phyloP scores from a whole-genome alignment of 345 rosid species.

The Erysimum cheiranthoides region DNA sequence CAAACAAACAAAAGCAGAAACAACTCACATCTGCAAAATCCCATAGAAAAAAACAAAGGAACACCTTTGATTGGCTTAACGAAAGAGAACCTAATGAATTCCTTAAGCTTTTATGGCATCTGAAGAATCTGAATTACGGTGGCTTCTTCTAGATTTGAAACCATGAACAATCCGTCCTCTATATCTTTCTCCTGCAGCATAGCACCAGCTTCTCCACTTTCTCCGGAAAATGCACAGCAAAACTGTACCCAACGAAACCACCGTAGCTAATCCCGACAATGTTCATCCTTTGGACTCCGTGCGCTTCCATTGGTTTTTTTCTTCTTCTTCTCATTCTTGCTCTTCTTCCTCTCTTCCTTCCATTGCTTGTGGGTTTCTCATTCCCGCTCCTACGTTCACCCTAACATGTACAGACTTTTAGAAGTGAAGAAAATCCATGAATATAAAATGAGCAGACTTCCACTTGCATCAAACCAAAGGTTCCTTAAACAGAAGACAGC shows the following conservation, averaged over 20 bases:
- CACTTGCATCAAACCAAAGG: no score
- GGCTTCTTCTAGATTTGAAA: conserved; percentile 70
- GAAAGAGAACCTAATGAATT: conserved; percentile 63
- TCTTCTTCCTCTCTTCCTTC: no score
- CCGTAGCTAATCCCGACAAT: conserved; percentile 85
- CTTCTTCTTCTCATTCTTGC: no score
- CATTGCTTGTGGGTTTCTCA: no score
- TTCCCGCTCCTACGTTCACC: no score
- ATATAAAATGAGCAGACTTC: no score
- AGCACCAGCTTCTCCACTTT: conserved; percentile 65
- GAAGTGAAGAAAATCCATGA: no score
- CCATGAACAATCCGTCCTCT: conserved; percentile 65
- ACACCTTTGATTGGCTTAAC: conserved; percentile 56
- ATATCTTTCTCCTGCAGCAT: conserved; percentile 79
- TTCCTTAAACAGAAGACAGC: no score
- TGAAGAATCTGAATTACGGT: conserved; percentile 65
- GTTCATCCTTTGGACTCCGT: conserved; percentile 54
- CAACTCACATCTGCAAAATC: conserved; percentile 65
- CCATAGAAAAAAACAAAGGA: conserved; percentile 61
- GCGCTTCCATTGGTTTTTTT: conserved; percentile 48
- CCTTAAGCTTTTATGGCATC: conserved; percentile 67
- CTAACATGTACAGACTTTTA: no score
- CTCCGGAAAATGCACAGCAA: conserved; percentile 63
- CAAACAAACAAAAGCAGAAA: background rate
- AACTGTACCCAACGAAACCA: conserved; percentile 78